Base-by-base conservation (phyloP, 1,284 basidiomycete species). In the Tylopilus orsonianus region DNA sequence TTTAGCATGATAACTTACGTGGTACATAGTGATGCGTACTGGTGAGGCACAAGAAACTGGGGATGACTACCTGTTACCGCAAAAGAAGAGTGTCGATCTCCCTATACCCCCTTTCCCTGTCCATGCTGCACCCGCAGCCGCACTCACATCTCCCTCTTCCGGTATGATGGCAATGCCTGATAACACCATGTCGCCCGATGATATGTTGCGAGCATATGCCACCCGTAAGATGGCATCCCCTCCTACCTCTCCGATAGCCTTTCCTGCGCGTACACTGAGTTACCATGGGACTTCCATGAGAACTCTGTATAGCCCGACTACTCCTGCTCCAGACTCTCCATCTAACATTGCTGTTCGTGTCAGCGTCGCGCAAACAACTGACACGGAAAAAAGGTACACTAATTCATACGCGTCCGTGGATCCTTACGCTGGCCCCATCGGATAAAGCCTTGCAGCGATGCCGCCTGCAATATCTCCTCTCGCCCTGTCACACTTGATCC, bases 181-280 rank as follows among this genome's bases (percentile, higher is more conserved):
- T 0, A 73, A 57, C 37, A 66, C 74, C 33, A 80, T 82, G 76
- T 78, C 78, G 0, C 86, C 86, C 4, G 86, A 89, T 55, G 85
- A 78, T 14, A 85, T 88, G 83, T 71, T 89, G 32, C 77, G 79
- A n/a, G 83, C 81, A 0, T 89, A 89, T 49, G 86, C 86, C 2
- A 79, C 80, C 41, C 73, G 80, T 46, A 78, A 75, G 56, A 60
- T 70, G 3, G 56, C 45, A 2, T 69, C 71, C 8, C 65, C 69
- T 26, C 65, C 67, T 20, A 65, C 59, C 42, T 65, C 67, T 5
- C 56, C 67, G 13, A 59, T 68, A 12, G 49, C 67, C 13, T 69
- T 64, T 41, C 68, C 65, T 8, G 36, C 54, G 3, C 66, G 61
- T 18, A 46, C 54, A 20, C 52, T 57, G 32, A 65, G 54, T 37